A percentile compares a stretch with the other conserved stretches of the same genome.
These are phyloP conservation scores for Colletotrichum costaricense DNA, from an alignment of 2,329 filamentous ascomycete genomes.

Conservation along the genomic window DNA sequence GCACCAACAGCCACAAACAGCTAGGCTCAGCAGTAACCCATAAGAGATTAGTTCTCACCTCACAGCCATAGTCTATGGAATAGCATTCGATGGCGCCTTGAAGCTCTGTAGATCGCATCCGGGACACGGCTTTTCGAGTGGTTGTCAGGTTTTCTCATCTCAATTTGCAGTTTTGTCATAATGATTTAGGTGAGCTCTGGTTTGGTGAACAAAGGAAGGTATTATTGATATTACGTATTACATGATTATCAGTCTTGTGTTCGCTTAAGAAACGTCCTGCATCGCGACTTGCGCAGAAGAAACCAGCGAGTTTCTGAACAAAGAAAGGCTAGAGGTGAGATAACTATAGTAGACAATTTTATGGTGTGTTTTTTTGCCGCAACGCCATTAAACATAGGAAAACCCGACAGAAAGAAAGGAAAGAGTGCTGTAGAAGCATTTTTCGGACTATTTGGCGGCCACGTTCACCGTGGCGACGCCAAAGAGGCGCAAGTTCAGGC, in stretches of 20 bases:
- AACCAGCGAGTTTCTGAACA: background rate
- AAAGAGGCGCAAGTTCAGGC: conserved; percentile 28
- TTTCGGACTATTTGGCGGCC: background rate
- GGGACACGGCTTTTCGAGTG: background rate
- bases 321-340: background rate
- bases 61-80: background rate
- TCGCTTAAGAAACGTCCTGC: background rate
- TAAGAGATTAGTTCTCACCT: background rate
- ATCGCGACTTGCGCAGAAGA: background rate
- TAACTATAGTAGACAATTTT: conserved; percentile 10
- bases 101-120: background rate
- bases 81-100: background rate
- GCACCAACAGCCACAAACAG: background rate
- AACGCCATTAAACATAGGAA: conserved; percentile 9
- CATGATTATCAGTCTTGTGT: conserved; percentile 18
- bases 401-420: background rate
- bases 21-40: background rate
- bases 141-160: background rate
- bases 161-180: background rate
- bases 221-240: conserved; percentile 15
- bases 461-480: conserved; percentile 18
- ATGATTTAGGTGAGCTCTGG: no score
- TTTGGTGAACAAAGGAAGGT: conserved; percentile 6
- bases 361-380: background rate
- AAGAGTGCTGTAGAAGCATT: background rate